Evolutionary conservation across 2,329 filamentous ascomycete species (phyloP).

Genomic region (Graphilbum ipis-grandicollis): DNA sequence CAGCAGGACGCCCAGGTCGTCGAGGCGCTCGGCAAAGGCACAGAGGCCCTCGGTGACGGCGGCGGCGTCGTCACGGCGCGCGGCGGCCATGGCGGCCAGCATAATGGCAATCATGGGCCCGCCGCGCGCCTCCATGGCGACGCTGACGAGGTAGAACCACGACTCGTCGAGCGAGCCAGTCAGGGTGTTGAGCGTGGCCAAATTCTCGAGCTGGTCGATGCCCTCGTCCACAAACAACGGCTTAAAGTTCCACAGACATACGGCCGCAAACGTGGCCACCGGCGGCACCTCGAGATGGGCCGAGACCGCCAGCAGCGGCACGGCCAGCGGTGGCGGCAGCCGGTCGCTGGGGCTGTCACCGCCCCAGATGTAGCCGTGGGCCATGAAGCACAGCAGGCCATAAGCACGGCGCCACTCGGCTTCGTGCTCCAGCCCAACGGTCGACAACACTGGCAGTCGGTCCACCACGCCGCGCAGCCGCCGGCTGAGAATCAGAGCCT

Average conservation of each 20-base stretch:
- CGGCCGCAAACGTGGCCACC: conserved; percentile 82
- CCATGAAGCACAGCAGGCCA: conserved; percentile 74
- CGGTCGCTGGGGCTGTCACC: conserved; percentile 61
- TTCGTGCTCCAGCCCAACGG: conserved; percentile 62
- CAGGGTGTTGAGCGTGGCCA: conserved; percentile 76
- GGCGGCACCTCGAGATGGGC: conserved; percentile 69
- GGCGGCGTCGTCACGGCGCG: conserved; percentile 48
- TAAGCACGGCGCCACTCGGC: conserved; percentile 91
- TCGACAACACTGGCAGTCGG: conserved; percentile 66
- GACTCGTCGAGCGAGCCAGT: conserved; percentile 92
- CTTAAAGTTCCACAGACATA: conserved; percentile 95
- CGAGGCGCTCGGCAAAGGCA: conserved; percentile 69
- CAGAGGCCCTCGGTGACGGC: conserved; percentile 63
- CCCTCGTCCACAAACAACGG: conserved; percentile 72
- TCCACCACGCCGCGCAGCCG: conserved; percentile 68
- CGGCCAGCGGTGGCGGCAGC: conserved; percentile 65
- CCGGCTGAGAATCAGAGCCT: conserved; percentile 70
- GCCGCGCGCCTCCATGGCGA: conserved; percentile 86
- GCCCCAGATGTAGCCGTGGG: conserved; percentile 93
- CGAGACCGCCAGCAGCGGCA: conserved; percentile 66
- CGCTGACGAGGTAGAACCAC: conserved; percentile 94
- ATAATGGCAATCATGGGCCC: conserved; percentile 77
- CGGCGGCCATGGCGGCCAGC: conserved; percentile 72
- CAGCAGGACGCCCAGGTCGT: conserved; percentile 64
- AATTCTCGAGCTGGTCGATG: conserved; percentile 70